Evolutionary conservation across 2,329 filamentous ascomycete species (phyloP), one percentile per base, ranked within the genome.

Genomic region (Pestalotiopsis sp.): DNA sequence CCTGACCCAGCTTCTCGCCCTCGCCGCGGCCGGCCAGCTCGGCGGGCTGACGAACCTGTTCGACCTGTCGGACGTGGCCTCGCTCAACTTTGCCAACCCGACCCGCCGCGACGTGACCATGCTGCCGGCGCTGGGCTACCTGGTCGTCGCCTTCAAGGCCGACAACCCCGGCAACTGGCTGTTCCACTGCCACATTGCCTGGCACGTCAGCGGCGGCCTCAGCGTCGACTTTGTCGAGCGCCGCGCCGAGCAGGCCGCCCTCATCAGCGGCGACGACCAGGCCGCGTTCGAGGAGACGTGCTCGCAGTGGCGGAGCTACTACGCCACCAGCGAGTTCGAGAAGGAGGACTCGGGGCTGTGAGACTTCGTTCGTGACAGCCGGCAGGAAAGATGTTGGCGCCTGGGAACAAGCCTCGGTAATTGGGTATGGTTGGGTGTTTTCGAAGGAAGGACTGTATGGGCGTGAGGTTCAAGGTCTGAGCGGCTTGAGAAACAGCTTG

Each of bases 91-190:
- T 1, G 68, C 73, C 17, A 86, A 85, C 58, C 83, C 83, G 1
- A 78, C 83, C 0, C 76, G 84, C 1, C 77, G 85, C 17, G 85
- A 86, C 69, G 82, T 81, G 0, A 79, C 81, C 3, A 80, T 82
- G 68, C 73, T 86, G 4, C 81, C 82, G 0, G 76, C 75, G 3
- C 76, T 75, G 35, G 84, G 84, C 0, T 83, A 82, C 74, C 68
- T 86, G 6, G 78, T 82, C 2, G 74, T 86, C 14, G 84, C 81
- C 0, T 86, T 83, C 73, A 71, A 76, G 65, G 79, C 82, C 0
- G 80, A 86, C 70, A 86, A 86, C 66, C 84, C 84, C 0, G 84
- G 84, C 6, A 73, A 78, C 6, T 84, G 82, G 81, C 68, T 65
- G 5, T 56, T 65, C n/a, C 63, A 65, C 52, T 65, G 63, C 48